Conservation (phyloP, 2,329 filamentous ascomycete genomes). For the Clarireedia paspali region DNA sequence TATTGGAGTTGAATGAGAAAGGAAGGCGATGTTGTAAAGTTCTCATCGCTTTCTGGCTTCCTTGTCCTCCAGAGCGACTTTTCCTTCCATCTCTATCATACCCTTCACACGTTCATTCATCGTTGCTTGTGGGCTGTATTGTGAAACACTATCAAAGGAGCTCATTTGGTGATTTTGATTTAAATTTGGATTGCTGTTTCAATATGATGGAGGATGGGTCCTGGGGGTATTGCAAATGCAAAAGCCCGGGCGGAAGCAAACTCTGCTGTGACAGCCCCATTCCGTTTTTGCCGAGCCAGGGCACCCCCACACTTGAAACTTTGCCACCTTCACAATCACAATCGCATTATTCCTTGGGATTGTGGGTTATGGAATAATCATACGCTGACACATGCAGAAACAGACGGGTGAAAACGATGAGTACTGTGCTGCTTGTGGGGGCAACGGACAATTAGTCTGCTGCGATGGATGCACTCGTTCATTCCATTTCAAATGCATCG, state of each 20-base stretch:
- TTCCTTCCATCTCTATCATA: background rate
- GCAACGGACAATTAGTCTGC: conserved; percentile 78
- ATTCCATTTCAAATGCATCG: conserved; percentile 84
- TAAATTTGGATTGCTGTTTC: conserved; percentile 8
- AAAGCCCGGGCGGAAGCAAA: conserved; percentile 22
- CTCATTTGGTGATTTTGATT: conserved; percentile 5
- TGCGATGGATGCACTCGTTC: conserved; percentile 88
- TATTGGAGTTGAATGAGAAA: background rate
- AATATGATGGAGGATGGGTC: conserved; percentile 10
- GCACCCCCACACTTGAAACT: conserved; percentile 19
- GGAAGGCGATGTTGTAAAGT: conserved; percentile 5
- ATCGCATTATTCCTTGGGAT: conserved; percentile 12
- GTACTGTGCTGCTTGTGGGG: conserved; percentile 78
- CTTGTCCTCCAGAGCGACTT: background rate
- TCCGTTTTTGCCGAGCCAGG: conserved; percentile 26
- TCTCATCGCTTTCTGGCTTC: conserved; percentile 4
- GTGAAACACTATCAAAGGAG: background rate
- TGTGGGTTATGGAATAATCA: background rate
- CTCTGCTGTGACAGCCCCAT: conserved; percentile 18
- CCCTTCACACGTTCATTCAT: background rate
- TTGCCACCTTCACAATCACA: conserved; percentile 17
- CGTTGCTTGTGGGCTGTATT: background rate
- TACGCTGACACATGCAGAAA: conserved; percentile 22
- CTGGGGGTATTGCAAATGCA: conserved; percentile 11
- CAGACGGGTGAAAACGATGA: conserved; percentile 70